Evolutionary conservation across 495 filamentous ascomycete genomes (phyloP).

Genomic region (Rhypophila decipiens): DNA sequence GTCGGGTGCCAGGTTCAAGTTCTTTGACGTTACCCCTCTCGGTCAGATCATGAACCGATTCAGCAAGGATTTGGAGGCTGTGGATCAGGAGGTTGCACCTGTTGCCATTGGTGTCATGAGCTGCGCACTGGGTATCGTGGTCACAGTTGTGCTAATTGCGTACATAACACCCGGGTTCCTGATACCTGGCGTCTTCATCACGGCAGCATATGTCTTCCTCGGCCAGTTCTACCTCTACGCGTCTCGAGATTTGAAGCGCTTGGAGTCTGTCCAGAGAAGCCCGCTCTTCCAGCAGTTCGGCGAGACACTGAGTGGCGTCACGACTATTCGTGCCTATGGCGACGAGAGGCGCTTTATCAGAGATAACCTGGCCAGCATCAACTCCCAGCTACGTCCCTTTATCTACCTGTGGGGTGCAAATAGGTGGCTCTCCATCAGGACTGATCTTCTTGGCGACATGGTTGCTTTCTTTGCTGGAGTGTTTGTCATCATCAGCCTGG

Average conservation of each 20-base stretch:
- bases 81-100: constrained; percentile 94
- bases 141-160: constrained; percentile 87
- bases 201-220: constrained; percentile 70
- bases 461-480: constrained; percentile 92
- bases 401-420: constrained; percentile 98
- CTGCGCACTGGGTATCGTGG: constrained; percentile 59
- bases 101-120: constrained; percentile 64
- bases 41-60: constrained; percentile 98
- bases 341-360: constrained; percentile 90
- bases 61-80: constrained; percentile 90
- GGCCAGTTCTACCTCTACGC: constrained; percentile 85
- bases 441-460: constrained; percentile 83
- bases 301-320: constrained; percentile 89
- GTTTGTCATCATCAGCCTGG: constrained; percentile 80
- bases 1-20: constrained; percentile 85
- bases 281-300: constrained; percentile 98
- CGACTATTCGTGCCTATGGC: constrained; percentile 96
- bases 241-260: constrained; percentile 85
- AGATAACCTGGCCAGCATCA: constrained; percentile 85
- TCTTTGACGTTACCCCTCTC: constrained; percentile 95
- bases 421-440: constrained; percentile 89
- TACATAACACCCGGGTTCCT: constrained; percentile 90
- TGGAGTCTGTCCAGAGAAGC: constrained; percentile 91
- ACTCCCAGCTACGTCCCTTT: constrained; percentile 87
- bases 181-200: constrained; percentile 81